A percentile compares a stretch with the other conserved stretches of the same genome.
These are phyloP conservation scores for Dothiorella sarmentorum DNA, from an alignment of 2,329 filamentous ascomycete species.

Conservation along the genomic window DNA sequence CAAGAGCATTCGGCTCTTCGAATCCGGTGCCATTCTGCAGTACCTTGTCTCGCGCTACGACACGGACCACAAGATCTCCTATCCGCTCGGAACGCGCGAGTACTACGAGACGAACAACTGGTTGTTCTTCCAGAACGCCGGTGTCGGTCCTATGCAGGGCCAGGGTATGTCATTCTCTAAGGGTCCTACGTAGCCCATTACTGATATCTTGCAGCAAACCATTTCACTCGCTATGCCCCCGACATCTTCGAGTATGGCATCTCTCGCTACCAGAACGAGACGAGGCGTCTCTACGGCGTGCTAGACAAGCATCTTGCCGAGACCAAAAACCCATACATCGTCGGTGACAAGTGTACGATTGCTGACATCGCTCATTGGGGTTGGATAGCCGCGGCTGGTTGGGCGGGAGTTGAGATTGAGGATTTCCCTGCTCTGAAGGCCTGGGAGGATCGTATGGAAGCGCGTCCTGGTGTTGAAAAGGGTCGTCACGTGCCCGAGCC, in stretches of 20 bases:
- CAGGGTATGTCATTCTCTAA: neutral
- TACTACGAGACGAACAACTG: slow-evolving; percentile 78
- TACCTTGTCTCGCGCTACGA: slow-evolving; percentile 83
- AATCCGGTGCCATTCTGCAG: slow-evolving; percentile 78
- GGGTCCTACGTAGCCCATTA: neutral
- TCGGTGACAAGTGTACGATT: slow-evolving; percentile 58
- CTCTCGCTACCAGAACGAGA: slow-evolving; percentile 79
- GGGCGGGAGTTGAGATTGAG: slow-evolving; percentile 64
- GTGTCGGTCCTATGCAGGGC: slow-evolving; percentile 73
- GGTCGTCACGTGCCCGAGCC: slow-evolving; percentile 67
- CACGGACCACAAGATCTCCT: slow-evolving; percentile 76
- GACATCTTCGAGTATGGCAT: slow-evolving; percentile 80
- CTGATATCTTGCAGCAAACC: slow-evolving; percentile 49
- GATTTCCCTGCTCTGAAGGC: slow-evolving; percentile 73
- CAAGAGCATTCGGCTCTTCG: slow-evolving; percentile 71
- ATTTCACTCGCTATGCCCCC: slow-evolving; percentile 59
- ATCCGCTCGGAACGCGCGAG: slow-evolving; percentile 64
- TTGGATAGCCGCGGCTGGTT: slow-evolving; percentile 63
- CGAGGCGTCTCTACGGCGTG: slow-evolving; percentile 74
- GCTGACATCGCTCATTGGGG: slow-evolving; percentile 80
- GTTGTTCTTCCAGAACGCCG: slow-evolving; percentile 70
- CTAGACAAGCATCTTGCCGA: slow-evolving; percentile 65
- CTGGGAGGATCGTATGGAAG: slow-evolving; percentile 71
- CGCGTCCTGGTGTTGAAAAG: slow-evolving; percentile 69
- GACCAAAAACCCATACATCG: slow-evolving; percentile 50